These are phyloP conservation scores for Phytopythium mirpurense DNA, from an alignment of 352 stramenopile genomes.

Conservation along the genomic window DNA sequence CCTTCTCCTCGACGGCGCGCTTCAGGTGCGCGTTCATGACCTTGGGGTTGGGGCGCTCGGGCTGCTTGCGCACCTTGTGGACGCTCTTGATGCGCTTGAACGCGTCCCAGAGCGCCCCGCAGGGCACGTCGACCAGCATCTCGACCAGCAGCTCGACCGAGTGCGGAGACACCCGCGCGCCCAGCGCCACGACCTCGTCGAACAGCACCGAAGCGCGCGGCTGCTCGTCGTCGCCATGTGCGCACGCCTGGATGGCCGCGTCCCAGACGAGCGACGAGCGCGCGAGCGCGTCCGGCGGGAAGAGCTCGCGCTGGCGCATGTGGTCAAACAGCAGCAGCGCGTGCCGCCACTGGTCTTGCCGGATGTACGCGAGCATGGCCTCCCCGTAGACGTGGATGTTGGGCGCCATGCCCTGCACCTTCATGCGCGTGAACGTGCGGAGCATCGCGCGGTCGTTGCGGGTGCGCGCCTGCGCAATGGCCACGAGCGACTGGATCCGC, in stretches of 20 bases:
- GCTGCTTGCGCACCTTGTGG: slow-evolving; percentile 26
- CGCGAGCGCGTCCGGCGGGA: slow-evolving; percentile 28
- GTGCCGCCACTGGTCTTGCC: slow-evolving; percentile 56
- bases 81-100: slow-evolving; percentile 44
- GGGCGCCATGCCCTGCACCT: slow-evolving; percentile 54
- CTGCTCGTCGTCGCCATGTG: slow-evolving; percentile 36
- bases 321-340: slow-evolving; percentile 74
- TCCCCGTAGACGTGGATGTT: slow-evolving; percentile 71
- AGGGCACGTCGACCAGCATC: slow-evolving; percentile 31
- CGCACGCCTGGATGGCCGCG: slow-evolving; percentile 45
- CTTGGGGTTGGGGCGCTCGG: slow-evolving; percentile 14
- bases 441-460: slow-evolving; percentile 46
- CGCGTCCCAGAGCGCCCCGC: slow-evolving; percentile 46
- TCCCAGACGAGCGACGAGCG: slow-evolving; percentile 59
- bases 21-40: slow-evolving; percentile 64
- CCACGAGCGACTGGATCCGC: slow-evolving; percentile 59
- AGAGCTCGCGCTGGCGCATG: slow-evolving; percentile 45
- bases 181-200: slow-evolving; percentile 31
- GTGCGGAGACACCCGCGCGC: slow-evolving; percentile 35
- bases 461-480: slow-evolving; percentile 45
- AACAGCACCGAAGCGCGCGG: slow-evolving; percentile 35
- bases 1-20: slow-evolving; percentile 45
- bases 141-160: slow-evolving; percentile 43
- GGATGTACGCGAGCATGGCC: slow-evolving; percentile 64
- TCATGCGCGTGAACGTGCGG: slow-evolving; percentile 66